These are phyloP conservation scores for Podospora sp. DNA, from an alignment of 495 filamentous ascomycete genomes.

Conservation along the genomic window DNA sequence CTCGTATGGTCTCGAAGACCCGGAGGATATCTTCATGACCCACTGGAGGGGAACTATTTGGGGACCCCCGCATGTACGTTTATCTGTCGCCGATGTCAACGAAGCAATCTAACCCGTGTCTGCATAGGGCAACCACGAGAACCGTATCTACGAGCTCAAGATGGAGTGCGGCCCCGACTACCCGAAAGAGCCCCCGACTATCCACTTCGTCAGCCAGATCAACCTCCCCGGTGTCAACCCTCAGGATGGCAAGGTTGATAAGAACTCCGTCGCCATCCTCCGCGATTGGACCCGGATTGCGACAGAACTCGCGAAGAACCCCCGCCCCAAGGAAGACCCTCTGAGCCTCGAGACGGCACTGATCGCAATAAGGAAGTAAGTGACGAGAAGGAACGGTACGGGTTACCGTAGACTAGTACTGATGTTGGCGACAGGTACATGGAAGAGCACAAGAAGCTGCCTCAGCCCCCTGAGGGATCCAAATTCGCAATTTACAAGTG, in stretches of 20 bases:
- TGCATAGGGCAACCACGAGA: conserved; percentile 87
- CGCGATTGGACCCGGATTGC: conserved; percentile 87
- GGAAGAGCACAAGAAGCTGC: conserved; percentile 96
- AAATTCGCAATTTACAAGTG: conserved; percentile 57
- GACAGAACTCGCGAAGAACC: conserved; percentile 67
- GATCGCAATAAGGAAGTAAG: conserved; percentile 36
- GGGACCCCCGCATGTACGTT: conserved; percentile 84
- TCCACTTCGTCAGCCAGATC: conserved; percentile 89
- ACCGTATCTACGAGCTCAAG: conserved; percentile 96
- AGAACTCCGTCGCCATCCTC: conserved; percentile 77
- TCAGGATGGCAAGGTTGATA: conserved; percentile 81
- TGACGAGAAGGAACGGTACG: neutral
- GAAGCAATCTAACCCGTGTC: conserved; percentile 18
- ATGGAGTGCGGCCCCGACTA: conserved; percentile 94
- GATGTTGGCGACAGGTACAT: conserved; percentile 70
- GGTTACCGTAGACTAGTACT: conserved; percentile 21
- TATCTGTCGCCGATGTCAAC: neutral
- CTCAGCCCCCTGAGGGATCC: conserved; percentile 87
- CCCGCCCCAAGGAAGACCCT: conserved; percentile 41
- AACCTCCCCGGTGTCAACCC: conserved; percentile 92
- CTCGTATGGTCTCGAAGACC: conserved; percentile 93
- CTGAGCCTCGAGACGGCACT: conserved; percentile 59
- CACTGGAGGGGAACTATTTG: conserved; percentile 99
- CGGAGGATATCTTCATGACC: conserved; percentile 94
- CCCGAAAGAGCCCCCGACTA: conserved; percentile 81